These are phyloP conservation scores for Myxozyma neotropica DNA, from an alignment of 805 yeast genomes.

Conservation along the genomic window DNA sequence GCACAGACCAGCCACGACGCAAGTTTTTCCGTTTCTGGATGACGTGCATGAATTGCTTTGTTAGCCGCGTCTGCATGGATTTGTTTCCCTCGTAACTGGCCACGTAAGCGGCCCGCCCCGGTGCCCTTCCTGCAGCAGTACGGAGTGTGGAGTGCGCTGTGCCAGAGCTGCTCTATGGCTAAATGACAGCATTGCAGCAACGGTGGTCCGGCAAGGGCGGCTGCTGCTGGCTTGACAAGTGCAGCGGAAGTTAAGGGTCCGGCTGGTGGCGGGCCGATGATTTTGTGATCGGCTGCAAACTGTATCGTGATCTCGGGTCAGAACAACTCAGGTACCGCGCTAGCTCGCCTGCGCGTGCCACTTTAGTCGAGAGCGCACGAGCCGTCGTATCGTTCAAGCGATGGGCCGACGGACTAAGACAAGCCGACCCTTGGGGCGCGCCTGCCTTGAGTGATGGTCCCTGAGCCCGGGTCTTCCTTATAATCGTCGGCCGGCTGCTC, in stretches of 20 bases:
- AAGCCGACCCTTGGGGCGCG: neutral
- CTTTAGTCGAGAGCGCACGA: conserved; percentile 10
- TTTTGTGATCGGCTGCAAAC: neutral
- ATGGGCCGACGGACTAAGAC: conserved; percentile 4
- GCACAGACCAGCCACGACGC: neutral
- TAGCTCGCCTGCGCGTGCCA: conserved; percentile 18
- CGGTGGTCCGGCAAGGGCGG: no score
- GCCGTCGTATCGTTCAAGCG: conserved; percentile 2
- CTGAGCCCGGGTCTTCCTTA: neutral
- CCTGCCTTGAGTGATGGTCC: neutral
- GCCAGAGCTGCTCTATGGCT: no score
- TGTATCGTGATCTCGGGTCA: neutral
- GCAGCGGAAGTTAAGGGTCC: neutral
- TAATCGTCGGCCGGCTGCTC: neutral
- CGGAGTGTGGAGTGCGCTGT: no score
- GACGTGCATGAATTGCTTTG: neutral
- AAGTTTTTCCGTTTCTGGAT: conserved; percentile 2
- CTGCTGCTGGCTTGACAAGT: no score
- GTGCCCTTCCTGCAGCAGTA: neutral
- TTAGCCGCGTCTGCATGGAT: no score
- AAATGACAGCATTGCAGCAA: no score
- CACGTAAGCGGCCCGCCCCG: no score
- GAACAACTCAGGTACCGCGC: neutral
- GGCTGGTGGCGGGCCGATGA: neutral
- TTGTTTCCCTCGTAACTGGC: no score